Evolutionary conservation across 2,329 filamentous ascomycete genomes (phyloP).

Genomic region (Fusarium sp.): DNA sequence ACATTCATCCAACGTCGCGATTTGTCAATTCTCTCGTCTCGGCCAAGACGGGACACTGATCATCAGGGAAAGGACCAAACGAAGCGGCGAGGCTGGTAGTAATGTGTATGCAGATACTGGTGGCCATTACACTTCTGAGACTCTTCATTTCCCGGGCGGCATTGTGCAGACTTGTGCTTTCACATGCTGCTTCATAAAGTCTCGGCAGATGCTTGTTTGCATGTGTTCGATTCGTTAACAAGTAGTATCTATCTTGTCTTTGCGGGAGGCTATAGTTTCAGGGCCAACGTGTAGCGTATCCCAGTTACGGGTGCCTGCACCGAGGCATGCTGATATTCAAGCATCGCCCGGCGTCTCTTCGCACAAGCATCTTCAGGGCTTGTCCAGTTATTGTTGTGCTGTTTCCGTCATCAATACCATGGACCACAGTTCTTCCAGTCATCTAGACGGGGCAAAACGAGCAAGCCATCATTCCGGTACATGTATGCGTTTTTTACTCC

Average conservation of each 20-base stretch:
- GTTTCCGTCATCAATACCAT: background rate
- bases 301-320: conserved; percentile 12
- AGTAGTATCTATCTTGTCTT: background rate
- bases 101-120: too few species aligned
- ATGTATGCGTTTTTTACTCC: too few species aligned
- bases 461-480: too few species aligned
- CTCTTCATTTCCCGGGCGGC: conserved; percentile 2
- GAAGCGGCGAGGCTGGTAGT: background rate
- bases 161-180: conserved; percentile 17
- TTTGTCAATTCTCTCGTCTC: conserved; percentile 5
- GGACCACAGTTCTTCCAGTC: too few species aligned
- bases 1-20: conserved; percentile 7
- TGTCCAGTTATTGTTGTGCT: background rate
- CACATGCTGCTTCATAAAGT: background rate
- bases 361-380: background rate
- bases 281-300: conserved; percentile 4
- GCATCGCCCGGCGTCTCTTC: conserved; percentile 5
- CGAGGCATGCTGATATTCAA: background rate
- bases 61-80: background rate
- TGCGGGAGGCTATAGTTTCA: conserved; percentile 1
- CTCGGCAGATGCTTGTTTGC: background rate
- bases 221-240: too few species aligned
- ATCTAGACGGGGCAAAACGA: too few species aligned
- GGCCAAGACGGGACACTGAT: conserved; percentile 3
- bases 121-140: background rate